Base-by-base conservation (phyloP, 306 rosid genomes). In the Phaseolus lunatus region DNA sequence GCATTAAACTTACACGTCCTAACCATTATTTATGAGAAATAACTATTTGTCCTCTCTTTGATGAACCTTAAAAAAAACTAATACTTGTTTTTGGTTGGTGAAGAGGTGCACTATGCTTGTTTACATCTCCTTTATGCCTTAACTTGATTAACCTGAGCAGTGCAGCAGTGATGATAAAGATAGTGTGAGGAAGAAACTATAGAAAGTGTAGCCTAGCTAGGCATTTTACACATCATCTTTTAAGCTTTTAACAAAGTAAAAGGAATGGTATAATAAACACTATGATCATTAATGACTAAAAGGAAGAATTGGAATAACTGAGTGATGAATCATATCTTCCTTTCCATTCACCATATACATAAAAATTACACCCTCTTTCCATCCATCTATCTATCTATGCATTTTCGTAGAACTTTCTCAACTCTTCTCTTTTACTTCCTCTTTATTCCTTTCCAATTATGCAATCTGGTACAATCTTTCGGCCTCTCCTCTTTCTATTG, bases 351-450 rank as follows among this genome's bases (percentile, higher is more conserved):
- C 63, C 41, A 39, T 31, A 26, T 27, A 39, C 22, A 19, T 41
- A 47, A 48, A 77, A 27, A 56, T 18, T 26, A 64, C 15, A 31
- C 23, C 20, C 13, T 39, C 44, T 39, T 39, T 39, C 2, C 9
- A 37, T 37, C 74, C 3, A 58, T 57, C 20, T 35, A 49, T 81
- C 64, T 65, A 29, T 61, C 65, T 66, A 41, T 67, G 75, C 63
- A 73, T 77, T 62, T 77, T 41, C 68, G 16, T 63, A 52, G 71
- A 67, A 81, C 84, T 79, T 82, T 56, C 82, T 50, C 61, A 63
- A 47, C 49, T 67, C 35, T 67, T 11, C 68, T 71, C 48, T 67
- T 80, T 79, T 19, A 45, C 50, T 59, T 23, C 78, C 71, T 59
- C 41, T 33, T 77, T 64, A 33, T 78, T 58, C 52, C 66, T 67